Conservation (phyloP, 192 early-diverging fungal genomes). For the Backusella luteola region DNA sequence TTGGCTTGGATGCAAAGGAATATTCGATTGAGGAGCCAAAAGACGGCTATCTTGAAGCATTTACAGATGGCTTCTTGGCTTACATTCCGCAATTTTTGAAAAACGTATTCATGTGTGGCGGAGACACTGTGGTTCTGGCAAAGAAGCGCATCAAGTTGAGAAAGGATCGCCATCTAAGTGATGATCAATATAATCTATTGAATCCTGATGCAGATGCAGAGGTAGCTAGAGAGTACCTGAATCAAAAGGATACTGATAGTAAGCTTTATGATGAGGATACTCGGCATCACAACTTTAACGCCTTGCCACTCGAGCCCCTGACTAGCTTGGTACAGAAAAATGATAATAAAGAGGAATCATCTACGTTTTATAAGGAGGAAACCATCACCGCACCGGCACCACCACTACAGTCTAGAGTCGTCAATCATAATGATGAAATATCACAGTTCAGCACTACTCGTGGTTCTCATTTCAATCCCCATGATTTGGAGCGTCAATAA, state of each 20-base stretch:
- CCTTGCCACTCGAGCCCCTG: constrained; percentile 13
- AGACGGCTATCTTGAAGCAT: constrained; percentile 12
- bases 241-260: not conserved
- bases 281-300: constrained; percentile 2
- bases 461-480: not conserved
- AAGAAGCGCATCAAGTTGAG: constrained; percentile 29
- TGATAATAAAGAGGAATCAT: not conserved
- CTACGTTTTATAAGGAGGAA: not conserved
- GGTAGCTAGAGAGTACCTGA: not conserved
- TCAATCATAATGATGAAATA: not conserved
- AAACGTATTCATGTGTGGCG: constrained; percentile 26
- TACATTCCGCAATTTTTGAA: constrained; percentile 34
- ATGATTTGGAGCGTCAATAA: not conserved
- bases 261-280: not conserved
- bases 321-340: not conserved
- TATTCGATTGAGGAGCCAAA: constrained; percentile 15
- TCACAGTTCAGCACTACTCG: not conserved
- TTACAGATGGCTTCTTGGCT: constrained; percentile 22
- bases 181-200: constrained; percentile 15
- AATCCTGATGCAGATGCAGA: not conserved
- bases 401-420: not conserved
- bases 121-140: constrained; percentile 25
- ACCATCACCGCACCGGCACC: not conserved
- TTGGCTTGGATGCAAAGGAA: constrained; percentile 24
- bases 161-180: constrained; percentile 11